Conservation (phyloP, 257 asterid genomes). For the Paulownia fortunei region DNA sequence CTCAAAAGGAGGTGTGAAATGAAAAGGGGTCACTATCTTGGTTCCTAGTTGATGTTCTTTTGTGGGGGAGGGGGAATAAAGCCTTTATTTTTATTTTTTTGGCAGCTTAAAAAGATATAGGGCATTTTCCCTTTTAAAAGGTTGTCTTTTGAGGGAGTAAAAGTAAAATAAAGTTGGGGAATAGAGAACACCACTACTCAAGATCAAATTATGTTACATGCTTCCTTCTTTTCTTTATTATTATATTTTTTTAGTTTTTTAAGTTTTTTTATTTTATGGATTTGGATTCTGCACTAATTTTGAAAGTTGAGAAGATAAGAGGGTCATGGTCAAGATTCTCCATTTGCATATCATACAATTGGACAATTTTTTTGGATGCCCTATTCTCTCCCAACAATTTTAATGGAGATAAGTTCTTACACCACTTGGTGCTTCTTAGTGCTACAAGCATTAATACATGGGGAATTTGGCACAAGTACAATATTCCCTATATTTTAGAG, state of each 20-base stretch:
- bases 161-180: conserved; percentile 61
- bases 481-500: neutral
- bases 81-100: conserved; percentile 26
- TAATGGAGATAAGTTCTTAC: conserved; percentile 32
- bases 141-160: conserved; percentile 64
- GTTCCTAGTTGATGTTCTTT: conserved; percentile 80
- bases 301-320: conserved; percentile 30
- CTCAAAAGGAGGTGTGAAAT: conserved; percentile 73
- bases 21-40: conserved; percentile 73
- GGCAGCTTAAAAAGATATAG: conserved; percentile 56
- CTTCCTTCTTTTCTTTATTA: neutral
- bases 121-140: conserved; percentile 66
- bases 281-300: conserved; percentile 43
- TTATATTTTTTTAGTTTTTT: neutral
- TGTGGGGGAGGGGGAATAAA: conserved; percentile 72
- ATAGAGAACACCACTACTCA: conserved; percentile 73
- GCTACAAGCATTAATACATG: conserved; percentile 32
- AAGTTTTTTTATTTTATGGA: neutral
- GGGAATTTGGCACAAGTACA: conserved; percentile 16
- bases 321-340: conserved; percentile 45
- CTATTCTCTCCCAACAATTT: conserved; percentile 31
- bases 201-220: conserved; percentile 34
- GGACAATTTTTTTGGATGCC: conserved; percentile 31
- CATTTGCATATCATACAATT: conserved; percentile 33
- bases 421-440: conserved; percentile 35